Conservation (phyloP, 2,329 filamentous ascomycete genomes). For the Aulographum hederae region DNA sequence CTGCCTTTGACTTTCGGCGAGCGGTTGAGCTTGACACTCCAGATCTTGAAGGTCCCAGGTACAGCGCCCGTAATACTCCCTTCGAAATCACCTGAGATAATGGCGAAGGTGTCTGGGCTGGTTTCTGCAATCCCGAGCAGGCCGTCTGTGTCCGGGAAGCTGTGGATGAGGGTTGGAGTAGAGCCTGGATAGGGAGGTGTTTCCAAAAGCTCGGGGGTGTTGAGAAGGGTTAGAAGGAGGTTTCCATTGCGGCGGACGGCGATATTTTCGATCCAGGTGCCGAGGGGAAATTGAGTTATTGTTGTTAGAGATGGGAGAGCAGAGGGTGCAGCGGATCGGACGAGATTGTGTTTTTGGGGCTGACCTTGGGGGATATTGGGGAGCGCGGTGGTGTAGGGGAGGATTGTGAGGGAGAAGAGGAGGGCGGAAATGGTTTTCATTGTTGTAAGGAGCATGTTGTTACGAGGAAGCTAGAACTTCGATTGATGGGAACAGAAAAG, state of each 20-base stretch:
- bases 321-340: no score
- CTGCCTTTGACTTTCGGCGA: neutral
- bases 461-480: no score
- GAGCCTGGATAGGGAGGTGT: constrained; percentile 4
- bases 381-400: no score
- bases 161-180: neutral
- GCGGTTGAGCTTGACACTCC: neutral
- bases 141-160: neutral
- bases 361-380: no score
- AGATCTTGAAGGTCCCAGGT: neutral
- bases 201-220: constrained; percentile 7
- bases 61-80: neutral
- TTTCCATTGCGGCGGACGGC: constrained; percentile 14
- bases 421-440: no score
- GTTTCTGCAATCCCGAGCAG: neutral
- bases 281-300: constrained; percentile 12
- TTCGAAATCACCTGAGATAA: neutral
- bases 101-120: neutral
- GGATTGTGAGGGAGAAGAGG: no score
- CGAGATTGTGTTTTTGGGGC: no score
- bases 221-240: constrained; percentile 14
- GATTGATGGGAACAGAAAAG: no score
- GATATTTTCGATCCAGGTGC: constrained; percentile 17
- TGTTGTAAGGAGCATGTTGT: no score
- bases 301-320: no score